These are phyloP conservation scores for Tolypocladium pustulatum DNA, from an alignment of 2,329 filamentous ascomycete genomes.

Conservation along the genomic window DNA sequence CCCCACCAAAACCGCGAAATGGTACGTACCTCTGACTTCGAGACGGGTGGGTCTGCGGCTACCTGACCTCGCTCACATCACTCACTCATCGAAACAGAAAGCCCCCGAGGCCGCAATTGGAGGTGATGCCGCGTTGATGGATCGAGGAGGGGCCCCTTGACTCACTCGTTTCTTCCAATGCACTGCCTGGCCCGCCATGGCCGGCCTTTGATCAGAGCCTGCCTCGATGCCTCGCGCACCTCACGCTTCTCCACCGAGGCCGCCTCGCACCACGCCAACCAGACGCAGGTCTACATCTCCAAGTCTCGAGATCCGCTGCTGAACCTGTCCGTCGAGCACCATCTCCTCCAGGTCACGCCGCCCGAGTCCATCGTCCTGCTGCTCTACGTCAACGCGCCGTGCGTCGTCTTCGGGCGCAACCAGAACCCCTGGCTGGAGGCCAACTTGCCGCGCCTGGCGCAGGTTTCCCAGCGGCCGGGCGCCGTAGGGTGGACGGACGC, in stretches of 20 bases:
- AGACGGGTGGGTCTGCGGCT: not conserved
- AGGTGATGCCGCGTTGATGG: not conserved
- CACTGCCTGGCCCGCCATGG: conserved; percentile 1
- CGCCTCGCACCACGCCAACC: conserved; percentile 31
- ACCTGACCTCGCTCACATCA: not conserved
- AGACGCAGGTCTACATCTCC: conserved; percentile 61
- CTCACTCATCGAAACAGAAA: not conserved
- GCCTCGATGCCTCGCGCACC: not conserved
- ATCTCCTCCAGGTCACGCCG: conserved; percentile 66
- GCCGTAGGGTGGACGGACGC: conserved; percentile 14
- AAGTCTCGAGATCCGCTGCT: conserved; percentile 64
- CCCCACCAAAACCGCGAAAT: not conserved
- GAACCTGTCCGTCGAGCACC: conserved; percentile 91
- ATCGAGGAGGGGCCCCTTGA: not conserved
- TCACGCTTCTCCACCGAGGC: conserved; percentile 24
- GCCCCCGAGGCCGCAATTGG: too few relatives aligned
- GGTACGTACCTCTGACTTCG: not conserved
- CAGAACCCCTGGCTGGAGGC: conserved; percentile 97
- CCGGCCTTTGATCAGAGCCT: not conserved
- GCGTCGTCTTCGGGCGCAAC: conserved; percentile 86
- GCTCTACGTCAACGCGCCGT: conserved; percentile 78
- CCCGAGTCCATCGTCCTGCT: conserved; percentile 69
- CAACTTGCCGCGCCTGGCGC: conserved; percentile 53
- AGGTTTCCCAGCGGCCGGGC: conserved; percentile 9
- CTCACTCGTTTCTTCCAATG: not conserved